phyloP scores from a whole-genome alignment of 805 yeast species.

The Candida arabinofermentans region DNA sequence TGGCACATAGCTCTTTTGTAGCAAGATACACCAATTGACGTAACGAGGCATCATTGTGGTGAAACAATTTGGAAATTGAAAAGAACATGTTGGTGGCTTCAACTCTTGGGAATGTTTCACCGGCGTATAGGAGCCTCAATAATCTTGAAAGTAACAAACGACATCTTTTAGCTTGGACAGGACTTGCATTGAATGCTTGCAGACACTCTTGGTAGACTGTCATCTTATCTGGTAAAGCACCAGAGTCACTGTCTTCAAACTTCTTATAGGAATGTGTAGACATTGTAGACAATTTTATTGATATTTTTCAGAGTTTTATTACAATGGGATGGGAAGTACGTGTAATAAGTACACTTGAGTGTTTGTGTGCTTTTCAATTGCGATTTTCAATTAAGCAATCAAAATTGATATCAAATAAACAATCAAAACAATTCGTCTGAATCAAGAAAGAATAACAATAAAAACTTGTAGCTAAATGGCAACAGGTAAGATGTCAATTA shows the following conservation, averaged over 20 bases:
- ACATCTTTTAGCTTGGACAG: constrained; percentile 83
- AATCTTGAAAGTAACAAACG: constrained; percentile 79
- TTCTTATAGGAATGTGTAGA: constrained; percentile 82
- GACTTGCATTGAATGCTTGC: constrained; percentile 87
- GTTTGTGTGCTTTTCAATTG: background rate
- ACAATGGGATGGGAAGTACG: too few relatives aligned
- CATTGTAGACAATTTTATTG: constrained; percentile 35
- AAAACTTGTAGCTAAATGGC: too few relatives aligned
- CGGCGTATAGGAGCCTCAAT: constrained; percentile 75
- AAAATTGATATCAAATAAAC: background rate
- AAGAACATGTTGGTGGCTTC: constrained; percentile 93
- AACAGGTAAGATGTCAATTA: too few relatives aligned
- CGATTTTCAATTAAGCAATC: background rate
- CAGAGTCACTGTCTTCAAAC: constrained; percentile 69
- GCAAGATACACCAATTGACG: constrained; percentile 94
- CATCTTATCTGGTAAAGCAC: constrained; percentile 86
- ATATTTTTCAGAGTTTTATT: background rate
- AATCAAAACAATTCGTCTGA: too few relatives aligned
- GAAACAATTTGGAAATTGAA: constrained; percentile 90
- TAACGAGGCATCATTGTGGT: constrained; percentile 80
- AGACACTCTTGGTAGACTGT: constrained; percentile 94
- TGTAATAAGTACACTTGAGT: too few relatives aligned
- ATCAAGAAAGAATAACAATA: too few relatives aligned
- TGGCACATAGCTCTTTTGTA: constrained; percentile 81
- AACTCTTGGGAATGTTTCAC: constrained; percentile 80